phyloP scores from a whole-genome alignment of 495 filamentous ascomycete species.

The Neurospora africana region DNA sequence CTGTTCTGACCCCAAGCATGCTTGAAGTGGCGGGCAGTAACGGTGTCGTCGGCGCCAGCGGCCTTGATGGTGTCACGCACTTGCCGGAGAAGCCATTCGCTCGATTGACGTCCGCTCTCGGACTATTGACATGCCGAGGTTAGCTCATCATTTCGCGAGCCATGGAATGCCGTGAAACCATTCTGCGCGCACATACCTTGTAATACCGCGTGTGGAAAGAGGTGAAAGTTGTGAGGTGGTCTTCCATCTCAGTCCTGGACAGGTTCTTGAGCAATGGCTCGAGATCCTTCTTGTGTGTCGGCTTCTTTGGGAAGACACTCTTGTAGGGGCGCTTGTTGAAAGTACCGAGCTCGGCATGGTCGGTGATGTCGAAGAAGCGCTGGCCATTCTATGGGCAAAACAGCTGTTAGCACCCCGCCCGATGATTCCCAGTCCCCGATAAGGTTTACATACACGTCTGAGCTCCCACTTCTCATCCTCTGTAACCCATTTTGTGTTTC shows the following conservation, averaged over 20 bases:
- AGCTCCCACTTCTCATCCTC: conserved; percentile 94
- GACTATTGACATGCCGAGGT: conserved; percentile 72
- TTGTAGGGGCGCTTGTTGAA: conserved; percentile 28
- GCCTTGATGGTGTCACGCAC: conserved; percentile 61
- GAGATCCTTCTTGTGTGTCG: conserved; percentile 55
- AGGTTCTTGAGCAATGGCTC: conserved; percentile 55
- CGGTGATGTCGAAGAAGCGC: conserved; percentile 93
- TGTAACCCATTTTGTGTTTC: conserved; percentile 72
- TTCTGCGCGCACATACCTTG: conserved; percentile 9
- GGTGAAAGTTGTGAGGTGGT: conserved; percentile 45
- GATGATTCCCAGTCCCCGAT: not conserved
- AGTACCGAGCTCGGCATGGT: conserved; percentile 47
- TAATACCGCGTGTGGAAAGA: conserved; percentile 26
- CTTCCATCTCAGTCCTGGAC: conserved; percentile 64
- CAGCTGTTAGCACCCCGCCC: not conserved
- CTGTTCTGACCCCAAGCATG: conserved; percentile 87
- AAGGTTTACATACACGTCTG: conserved; percentile 52
- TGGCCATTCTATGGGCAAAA: conserved; percentile 51
- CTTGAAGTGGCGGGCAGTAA: conserved; percentile 58
- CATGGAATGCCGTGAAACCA: not conserved
- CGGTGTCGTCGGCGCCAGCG: conserved; percentile 58
- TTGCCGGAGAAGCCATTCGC: conserved; percentile 71
- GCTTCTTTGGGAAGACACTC: conserved; percentile 56
- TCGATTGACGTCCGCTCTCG: conserved; percentile 71
- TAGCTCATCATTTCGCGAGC: not conserved